A percentile compares a stretch with the other conserved stretches of the same genome.
phyloP scores from a whole-genome alignment of 2,329 filamentous ascomycete species.

The Cladosporium colombiae region DNA sequence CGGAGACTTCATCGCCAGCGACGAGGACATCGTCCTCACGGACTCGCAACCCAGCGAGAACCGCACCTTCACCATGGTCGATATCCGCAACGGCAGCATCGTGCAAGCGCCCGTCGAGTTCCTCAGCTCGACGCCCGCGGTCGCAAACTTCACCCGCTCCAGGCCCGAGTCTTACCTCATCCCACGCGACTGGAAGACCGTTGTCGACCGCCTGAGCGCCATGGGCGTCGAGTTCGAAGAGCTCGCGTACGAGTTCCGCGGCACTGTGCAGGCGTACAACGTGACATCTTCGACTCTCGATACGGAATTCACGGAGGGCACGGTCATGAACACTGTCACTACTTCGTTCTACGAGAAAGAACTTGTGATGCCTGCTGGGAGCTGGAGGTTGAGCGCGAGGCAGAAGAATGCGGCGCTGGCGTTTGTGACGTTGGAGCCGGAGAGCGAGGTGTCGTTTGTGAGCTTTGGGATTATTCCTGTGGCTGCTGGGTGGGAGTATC shows the following conservation, averaged over 20 bases:
- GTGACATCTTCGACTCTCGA: conserved; percentile 36
- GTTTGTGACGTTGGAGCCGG: conserved; percentile 42
- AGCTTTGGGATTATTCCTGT: conserved; percentile 39
- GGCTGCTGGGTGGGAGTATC: conserved; percentile 29
- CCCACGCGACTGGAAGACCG: conserved; percentile 38
- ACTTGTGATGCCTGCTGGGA: conserved; percentile 36
- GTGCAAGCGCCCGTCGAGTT: conserved; percentile 40
- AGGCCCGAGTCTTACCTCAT: conserved; percentile 41
- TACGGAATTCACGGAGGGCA: conserved; percentile 38
- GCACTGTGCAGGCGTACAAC: conserved; percentile 39
- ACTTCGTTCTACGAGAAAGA: conserved; percentile 32
- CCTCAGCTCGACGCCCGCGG: conserved; percentile 38
- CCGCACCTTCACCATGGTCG: conserved; percentile 39
- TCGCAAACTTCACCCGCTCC: conserved; percentile 38
- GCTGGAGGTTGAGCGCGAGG: conserved; percentile 37
- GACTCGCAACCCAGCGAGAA: conserved; percentile 27
- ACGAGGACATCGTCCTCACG: conserved; percentile 37
- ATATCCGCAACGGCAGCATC: conserved; percentile 35
- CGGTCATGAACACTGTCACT: conserved; percentile 37
- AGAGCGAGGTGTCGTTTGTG: conserved; percentile 42
- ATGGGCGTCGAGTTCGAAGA: conserved; percentile 39
- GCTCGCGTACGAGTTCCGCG: conserved; percentile 32
- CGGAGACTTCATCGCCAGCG: conserved; percentile 30
- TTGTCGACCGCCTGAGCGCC: conserved; percentile 36
- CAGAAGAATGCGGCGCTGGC: conserved; percentile 43